Evolutionary conservation across 140 eudicot genomes (phyloP), one percentile per base, ranked within the genome.

Genomic region (Oenanthe javanica): DNA sequence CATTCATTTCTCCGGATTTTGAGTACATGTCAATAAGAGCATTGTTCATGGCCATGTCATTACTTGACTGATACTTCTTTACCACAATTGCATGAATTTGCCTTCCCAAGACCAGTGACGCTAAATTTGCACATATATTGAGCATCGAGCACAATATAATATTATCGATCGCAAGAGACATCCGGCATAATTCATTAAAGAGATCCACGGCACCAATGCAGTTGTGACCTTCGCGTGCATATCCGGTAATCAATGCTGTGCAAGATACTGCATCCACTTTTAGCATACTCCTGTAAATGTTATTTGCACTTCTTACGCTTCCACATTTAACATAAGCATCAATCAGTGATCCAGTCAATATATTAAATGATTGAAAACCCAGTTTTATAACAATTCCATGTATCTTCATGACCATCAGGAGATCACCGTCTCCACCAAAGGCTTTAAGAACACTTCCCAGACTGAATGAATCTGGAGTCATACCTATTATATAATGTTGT

Each of bases 21-120:
- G 93, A 89, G 85, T 92, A 90, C 96, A 92, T 86, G 82, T 90
- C 93, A 48, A 92, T 84, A 49, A 90, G 89, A 70, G 93, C 89
- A 82, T 90, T 92, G 80, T 80, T 81, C 85, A 86, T 82, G 66
- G 90, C 89, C 48, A 73, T 31, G 64, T 89, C 96, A 63, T 79
- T 73, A 38, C 27, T 50, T 5, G 84, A 79, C 18, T 83, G 80
- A 84, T 75, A 76, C 75, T 90, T 92, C 38, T 61, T 61, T 61
- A 89, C 6, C 0, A 91, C 88, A 52, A 84, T 49, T 42, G 85
- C 90, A 15, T 90, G 97, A 40, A 92, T 46, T 78, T 89, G 96
- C 85, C 80, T 87, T 50, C 96, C 96, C 80, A 89, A 79, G 73
- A 18, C 54, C 77, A 92, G 79, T 40, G 86, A 83, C 1, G 92